These are phyloP conservation scores for Umbelopsis sp. DNA, from an alignment of 371 early-diverging fungal species.

Conservation along the genomic window DNA sequence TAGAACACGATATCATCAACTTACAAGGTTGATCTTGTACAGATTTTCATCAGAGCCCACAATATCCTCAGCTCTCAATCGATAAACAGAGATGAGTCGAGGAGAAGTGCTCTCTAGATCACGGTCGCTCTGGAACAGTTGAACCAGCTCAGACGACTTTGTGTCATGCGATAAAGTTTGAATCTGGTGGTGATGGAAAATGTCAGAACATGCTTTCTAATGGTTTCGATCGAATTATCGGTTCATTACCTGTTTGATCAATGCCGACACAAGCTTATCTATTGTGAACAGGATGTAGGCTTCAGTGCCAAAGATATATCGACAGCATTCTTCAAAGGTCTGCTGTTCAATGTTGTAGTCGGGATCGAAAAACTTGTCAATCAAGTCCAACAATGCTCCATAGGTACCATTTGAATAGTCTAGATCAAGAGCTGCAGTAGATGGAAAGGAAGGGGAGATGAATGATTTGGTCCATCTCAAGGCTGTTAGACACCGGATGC, in stretches of 20 bases:
- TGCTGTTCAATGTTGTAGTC: conserved; percentile 73
- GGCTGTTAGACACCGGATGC: too few species aligned
- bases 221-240: too few species aligned
- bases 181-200: conserved; percentile 27
- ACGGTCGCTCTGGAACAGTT: conserved; percentile 44
- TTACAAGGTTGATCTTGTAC: conserved; percentile 85
- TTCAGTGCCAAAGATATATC: conserved; percentile 84
- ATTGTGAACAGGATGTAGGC: conserved; percentile 88
- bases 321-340: conserved; percentile 91
- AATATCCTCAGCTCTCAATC: conserved; percentile 80
- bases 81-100: conserved; percentile 62
- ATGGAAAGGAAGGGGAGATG: neutral
- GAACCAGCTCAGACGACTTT: conserved; percentile 47
- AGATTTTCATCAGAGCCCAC: conserved; percentile 82
- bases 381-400: conserved; percentile 70
- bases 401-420: conserved; percentile 71
- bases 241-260: conserved; percentile 77
- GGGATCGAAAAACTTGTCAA: conserved; percentile 78
- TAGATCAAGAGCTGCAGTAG: conserved; percentile 43
- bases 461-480: neutral
- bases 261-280: conserved; percentile 80
- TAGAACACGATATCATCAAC: conserved; percentile 23
- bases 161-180: conserved; percentile 47
- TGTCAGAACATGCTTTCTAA: too few species aligned
- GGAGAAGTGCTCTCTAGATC: conserved; percentile 35